Evolutionary conservation across 345 rosid genomes (phyloP), one percentile per base, ranked within the genome.

Genomic region (Erodium maritimum): DNA sequence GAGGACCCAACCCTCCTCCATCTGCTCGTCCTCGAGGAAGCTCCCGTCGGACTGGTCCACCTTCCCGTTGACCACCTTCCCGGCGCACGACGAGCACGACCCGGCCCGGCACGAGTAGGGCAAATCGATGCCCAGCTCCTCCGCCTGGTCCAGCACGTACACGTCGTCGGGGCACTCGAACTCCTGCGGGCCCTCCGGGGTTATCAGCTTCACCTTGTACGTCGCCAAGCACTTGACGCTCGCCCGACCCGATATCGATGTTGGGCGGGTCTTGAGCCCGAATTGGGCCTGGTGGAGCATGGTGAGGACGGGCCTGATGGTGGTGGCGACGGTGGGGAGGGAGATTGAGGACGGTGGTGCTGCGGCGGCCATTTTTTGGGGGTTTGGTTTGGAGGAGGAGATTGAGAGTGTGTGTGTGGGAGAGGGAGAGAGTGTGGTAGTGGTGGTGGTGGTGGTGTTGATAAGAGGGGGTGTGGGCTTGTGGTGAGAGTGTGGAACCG

Each of bases 71-170:
- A 56, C 23, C 4, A 91, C 53, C 57, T 75, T 86, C 8, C 95
- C 96, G 0, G 91, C 91, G 57, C 98, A 91, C 5, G 87, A 77
- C 1, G 96, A 86, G 78, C 98, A 91, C 21, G 98, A 71, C 13
- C 98, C 98, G 1, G 96, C 96, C 65, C 98, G 75, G 83, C 98
- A 91, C 0, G 96, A 91, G 91, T 84, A 91, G 1, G 98, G 98
- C 55, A 88, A 66, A 65, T 88, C 98, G 8, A 88, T 24, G 1
- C 95, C 99, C 0, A 9, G 5, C 42, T 85, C 96, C 68, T 93
- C 99, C 0, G 91, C 91, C 0, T 73, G 63, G 76, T 93, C 99
- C 1, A 93, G 79, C 58, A 88, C 74, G 73, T 85, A 88, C 0
- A 17, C 52, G 58, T 83, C 89, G 7, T 75, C 84, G 1, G 81